phyloP scores from a whole-genome alignment of 345 rosid species.

The Heritiera fomes region DNA sequence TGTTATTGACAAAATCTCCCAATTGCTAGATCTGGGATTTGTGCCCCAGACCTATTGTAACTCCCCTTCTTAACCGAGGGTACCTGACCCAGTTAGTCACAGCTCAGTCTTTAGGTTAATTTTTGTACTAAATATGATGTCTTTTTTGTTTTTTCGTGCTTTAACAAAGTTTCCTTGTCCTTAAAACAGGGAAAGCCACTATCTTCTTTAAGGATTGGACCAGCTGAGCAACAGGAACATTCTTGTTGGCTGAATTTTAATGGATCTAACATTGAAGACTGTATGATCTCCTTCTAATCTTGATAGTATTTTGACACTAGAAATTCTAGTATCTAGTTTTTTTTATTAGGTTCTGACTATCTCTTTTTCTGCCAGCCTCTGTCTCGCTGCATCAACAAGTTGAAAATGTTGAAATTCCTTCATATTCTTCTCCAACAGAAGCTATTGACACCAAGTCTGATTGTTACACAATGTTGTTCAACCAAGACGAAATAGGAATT shows the following conservation, averaged over 20 bases:
- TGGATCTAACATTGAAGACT: slow-evolving; percentile 17
- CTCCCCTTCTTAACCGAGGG: neutral
- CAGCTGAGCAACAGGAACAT: slow-evolving; percentile 35
- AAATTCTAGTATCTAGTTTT: slow-evolving; percentile 16
- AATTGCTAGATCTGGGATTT: neutral
- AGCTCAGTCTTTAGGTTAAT: neutral
- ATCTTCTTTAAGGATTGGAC: slow-evolving; percentile 36
- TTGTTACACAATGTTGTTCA: slow-evolving; percentile 37
- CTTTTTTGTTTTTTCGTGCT: neutral
- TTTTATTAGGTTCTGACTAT: slow-evolving; percentile 23
- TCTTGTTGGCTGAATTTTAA: slow-evolving; percentile 38
- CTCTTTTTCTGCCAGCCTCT: slow-evolving; percentile 44
- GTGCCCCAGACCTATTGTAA: neutral
- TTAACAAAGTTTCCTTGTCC: neutral
- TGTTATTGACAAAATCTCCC: neutral
- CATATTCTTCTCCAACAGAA: slow-evolving; percentile 40
- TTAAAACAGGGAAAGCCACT: slow-evolving; percentile 46
- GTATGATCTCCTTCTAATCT: slow-evolving; percentile 33
- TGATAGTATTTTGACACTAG: slow-evolving; percentile 9
- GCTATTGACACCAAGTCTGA: slow-evolving; percentile 19
- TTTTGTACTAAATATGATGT: neutral
- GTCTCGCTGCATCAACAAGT: slow-evolving; percentile 44
- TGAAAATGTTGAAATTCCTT: slow-evolving; percentile 43
- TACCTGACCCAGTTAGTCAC: neutral
- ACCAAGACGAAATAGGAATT: slow-evolving; percentile 36